Evolutionary conservation across 2,329 filamentous ascomycete species (phyloP).

Genomic region (Fusarium ramigenum): DNA sequence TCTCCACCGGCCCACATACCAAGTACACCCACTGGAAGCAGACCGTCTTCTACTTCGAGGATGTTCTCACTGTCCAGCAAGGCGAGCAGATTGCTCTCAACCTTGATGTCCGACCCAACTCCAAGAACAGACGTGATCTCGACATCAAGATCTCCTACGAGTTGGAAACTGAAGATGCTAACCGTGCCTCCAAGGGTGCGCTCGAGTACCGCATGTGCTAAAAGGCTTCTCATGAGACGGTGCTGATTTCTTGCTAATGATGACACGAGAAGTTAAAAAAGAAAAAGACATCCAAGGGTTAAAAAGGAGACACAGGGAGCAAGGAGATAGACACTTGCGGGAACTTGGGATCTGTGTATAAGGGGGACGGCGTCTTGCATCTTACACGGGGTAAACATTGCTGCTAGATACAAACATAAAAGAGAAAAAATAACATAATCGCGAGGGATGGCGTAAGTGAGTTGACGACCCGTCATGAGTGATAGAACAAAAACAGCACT

Average conservation of each 20-base stretch:
- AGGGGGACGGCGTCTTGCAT: conserved; percentile 43
- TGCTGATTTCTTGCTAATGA: conserved; percentile 39
- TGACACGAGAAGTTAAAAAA: conserved; percentile 33
- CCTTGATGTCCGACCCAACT: conserved; percentile 86
- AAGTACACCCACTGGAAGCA: conserved; percentile 99
- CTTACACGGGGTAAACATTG: conserved; percentile 31
- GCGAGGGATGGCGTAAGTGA: conserved; percentile 36
- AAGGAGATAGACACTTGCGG: conserved; percentile 30
- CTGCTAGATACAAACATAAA: conserved; percentile 33
- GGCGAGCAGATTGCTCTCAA: conserved; percentile 81
- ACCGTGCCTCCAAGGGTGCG: conserved; percentile 72
- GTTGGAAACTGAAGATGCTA: conserved; percentile 78
- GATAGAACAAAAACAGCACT: conserved; percentile 43
- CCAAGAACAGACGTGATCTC: conserved; percentile 92
- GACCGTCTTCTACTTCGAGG: conserved; percentile 96
- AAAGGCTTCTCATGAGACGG: conserved; percentile 2
- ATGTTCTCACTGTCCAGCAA: conserved; percentile 90
- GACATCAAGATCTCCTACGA: conserved; percentile 90
- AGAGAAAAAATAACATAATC: conserved; percentile 25
- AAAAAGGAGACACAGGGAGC: not conserved
- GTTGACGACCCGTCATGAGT: conserved; percentile 43
- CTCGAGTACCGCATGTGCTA: conserved; percentile 86
- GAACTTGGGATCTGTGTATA: conserved; percentile 33
- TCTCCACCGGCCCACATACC: conserved; percentile 96
- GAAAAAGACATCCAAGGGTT: not conserved